Percentiles rank a stretch among this genome's conserved stretches.
Evolutionary conservation across 257 asterid species (phyloP).

Genomic region (Gentiana dahurica): DNA sequence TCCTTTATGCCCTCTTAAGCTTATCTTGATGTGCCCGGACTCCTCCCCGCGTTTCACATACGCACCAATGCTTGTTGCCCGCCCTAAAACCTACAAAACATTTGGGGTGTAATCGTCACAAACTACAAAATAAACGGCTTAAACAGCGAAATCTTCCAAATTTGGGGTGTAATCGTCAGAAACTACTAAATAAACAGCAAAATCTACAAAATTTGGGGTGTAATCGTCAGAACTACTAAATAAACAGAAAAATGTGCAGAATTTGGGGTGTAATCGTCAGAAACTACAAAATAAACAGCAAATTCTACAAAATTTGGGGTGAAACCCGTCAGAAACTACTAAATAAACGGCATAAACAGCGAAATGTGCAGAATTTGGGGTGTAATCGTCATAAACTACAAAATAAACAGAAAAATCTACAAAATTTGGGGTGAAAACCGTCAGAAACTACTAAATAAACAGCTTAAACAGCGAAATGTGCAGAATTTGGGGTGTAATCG

Average conservation of each 20-base stretch:
- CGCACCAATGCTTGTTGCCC: slow-evolving; percentile 85
- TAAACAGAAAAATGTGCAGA: too few species aligned
- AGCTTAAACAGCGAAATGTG: too few species aligned
- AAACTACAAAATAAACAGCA: slow-evolving; percentile 14
- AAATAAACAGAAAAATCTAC: slow-evolving; percentile 42
- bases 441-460: slow-evolving; percentile 11
- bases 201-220: slow-evolving; percentile 37
- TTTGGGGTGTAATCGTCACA: slow-evolving; percentile 11
- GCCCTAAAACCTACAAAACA: slow-evolving; percentile 67
- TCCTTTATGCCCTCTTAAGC: slow-evolving; percentile 54
- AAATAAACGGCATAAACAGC: background rate
- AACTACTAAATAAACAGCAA: slow-evolving; percentile 16
- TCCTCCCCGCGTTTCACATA: slow-evolving; percentile 95
- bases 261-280: slow-evolving; percentile 9
- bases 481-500: slow-evolving; percentile 3
- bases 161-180: slow-evolving; percentile 11
- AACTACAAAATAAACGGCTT: slow-evolving; percentile 5
- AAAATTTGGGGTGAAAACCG: slow-evolving; percentile 9
- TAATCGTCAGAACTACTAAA: slow-evolving; percentile 13
- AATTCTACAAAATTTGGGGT: slow-evolving; percentile 39
- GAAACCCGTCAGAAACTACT: slow-evolving; percentile 10
- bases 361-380: background rate
- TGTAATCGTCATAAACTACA: slow-evolving; percentile 11
- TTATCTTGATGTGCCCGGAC: slow-evolving; percentile 62
- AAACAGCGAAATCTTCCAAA: background rate